A percentile compares a stretch with the other conserved stretches of the same genome.
phyloP scores from a whole-genome alignment of 1,284 basidiomycete species.

The Earliella scabrosa region DNA sequence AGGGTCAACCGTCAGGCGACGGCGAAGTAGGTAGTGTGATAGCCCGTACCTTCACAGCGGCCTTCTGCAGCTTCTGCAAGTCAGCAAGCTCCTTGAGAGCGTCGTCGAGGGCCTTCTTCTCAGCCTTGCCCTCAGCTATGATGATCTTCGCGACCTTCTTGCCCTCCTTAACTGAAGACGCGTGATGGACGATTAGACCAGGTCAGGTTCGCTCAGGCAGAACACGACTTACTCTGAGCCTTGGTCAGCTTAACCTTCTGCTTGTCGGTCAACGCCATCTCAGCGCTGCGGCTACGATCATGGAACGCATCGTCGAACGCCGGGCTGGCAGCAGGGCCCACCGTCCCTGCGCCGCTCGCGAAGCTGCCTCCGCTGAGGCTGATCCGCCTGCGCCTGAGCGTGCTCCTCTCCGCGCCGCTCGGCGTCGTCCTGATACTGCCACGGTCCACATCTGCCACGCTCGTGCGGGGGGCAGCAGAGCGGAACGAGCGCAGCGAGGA shows the following conservation, averaged over 20 bases:
- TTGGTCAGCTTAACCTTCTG: conserved; percentile 51
- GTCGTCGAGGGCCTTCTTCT: conserved; percentile 50
- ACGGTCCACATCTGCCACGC: conserved; percentile 13
- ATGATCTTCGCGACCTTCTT: conserved; percentile 57
- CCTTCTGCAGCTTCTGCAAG: conserved; percentile 56
- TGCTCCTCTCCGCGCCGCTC: conserved; percentile 23
- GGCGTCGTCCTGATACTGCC: conserved; percentile 27
- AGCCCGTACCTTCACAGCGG: conserved; percentile 49
- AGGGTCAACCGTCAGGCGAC: neutral
- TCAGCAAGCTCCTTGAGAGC: conserved; percentile 56
- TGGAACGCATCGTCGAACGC: conserved; percentile 42
- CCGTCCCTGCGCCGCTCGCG: conserved; percentile 51
- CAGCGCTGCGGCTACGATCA: conserved; percentile 43
- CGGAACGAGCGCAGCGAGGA: conserved; percentile 34
- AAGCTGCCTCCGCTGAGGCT: conserved; percentile 48
- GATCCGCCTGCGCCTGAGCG: conserved; percentile 38
- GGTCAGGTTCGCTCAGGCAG: conserved; percentile 4
- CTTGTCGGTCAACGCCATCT: conserved; percentile 47
- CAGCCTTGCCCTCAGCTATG: conserved; percentile 53
- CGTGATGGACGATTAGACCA: neutral
- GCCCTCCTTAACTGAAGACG: conserved; percentile 52
- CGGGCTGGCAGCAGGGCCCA: conserved; percentile 41
- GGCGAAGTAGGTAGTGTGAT: too few species aligned
- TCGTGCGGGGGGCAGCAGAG: conserved; percentile 2
- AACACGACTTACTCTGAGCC: conserved; percentile 44